Base-by-base conservation (phyloP, 2,329 filamentous ascomycete genomes). In the Penicillium sp. region DNA sequence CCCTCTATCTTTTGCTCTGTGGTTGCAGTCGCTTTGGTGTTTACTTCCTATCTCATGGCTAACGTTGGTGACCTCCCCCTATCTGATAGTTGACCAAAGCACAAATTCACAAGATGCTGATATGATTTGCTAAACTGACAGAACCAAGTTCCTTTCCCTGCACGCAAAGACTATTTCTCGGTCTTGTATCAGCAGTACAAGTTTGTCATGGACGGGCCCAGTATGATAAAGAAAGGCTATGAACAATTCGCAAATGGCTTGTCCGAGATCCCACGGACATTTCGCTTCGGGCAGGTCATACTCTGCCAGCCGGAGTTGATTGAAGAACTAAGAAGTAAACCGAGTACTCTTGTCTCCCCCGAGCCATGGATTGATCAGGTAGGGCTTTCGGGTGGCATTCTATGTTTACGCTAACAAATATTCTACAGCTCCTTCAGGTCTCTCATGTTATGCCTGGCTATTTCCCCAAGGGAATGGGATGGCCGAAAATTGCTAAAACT, bases 401-500 rank as follows among this genome's bases (percentile, higher is more conserved):
- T 2, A 24, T 8, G 9, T 35, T 13, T 24, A 20, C n/a, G 18
- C 14, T 47, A 35, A 46, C 29, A 14, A 26, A 24, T 3, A 45
- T 40, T 22, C 7, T 24, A 8, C 26, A 65, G 53, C 50, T 65
- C n/a, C 55, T 62, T 3, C 61, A 66, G 18, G 60, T 64, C 32
- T 77, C 82, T 1, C 53, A 65, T 4, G 81, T 82, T 59, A 69
- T 65, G 63, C 58, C 63, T 26, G 61, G 63, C 0, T 65, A 64
- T 37, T 65, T 65, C 16, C 63, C 56, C 5, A 49, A 49, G 10
- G 61, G 31, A 2, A 54, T 50, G 24, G 61, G 61, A 20, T 65
- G 63, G 63, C 63, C 63, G n/a, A 56, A 59, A n/a, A 62, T 65
- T 38, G 63, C 61, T 14, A 65, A 64, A 39, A 64, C 60, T 8